Base-by-base conservation (phyloP, 257 asterid species). In the Fraxinus excelsior region DNA sequence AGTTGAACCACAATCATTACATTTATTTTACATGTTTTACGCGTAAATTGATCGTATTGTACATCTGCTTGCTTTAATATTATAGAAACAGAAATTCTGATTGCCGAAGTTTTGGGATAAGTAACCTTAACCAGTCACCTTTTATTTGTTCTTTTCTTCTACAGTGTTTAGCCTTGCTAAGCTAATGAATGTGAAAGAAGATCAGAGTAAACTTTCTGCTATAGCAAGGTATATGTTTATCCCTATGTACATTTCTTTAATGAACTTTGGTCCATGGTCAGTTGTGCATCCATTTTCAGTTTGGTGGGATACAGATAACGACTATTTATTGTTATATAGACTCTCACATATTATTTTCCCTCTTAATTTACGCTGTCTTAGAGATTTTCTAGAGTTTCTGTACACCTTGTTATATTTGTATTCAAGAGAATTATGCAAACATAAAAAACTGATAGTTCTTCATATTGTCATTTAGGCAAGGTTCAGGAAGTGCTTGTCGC, bases 401-500 rank as follows among this genome's bases (percentile, higher is more conserved):
- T 44, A n/a, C 31, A 23, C 72, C 29, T 35, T 34, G 72, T 42
- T 71, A 46, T 26, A 26, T 38, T 23, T 71, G 67, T 44, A 35
- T 38, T 40, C 37, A 18, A 75, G 75, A 78, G 32, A 68, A 34
- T 42, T n/a, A 32, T 53, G 70, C 70, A 23, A 70, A 34, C 68
- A 16, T 60, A n/a, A 35, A 77, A 70, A 67, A 60, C 67, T 78
- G 78, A 72, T 71, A 44, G 0, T 46, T 67, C 35, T 67, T 31
- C 71, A 28, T 81, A 35, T 74, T 70, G 64, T 72, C 76, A 72
- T 73, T 31, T 85, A 91, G 96, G 82, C 96, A 89, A 86, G 96
- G 96, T 58, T 93, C 99, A 12, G 99, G 99, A 87, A 96, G 99
- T 87, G 98, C 98, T 82, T 96, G 99, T 78, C 98, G 98, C 81